Evolutionary conservation across 2,329 filamentous ascomycete genomes (phyloP), one percentile per base, ranked within the genome.

Genomic region (Dothideomycetes sp.): DNA sequence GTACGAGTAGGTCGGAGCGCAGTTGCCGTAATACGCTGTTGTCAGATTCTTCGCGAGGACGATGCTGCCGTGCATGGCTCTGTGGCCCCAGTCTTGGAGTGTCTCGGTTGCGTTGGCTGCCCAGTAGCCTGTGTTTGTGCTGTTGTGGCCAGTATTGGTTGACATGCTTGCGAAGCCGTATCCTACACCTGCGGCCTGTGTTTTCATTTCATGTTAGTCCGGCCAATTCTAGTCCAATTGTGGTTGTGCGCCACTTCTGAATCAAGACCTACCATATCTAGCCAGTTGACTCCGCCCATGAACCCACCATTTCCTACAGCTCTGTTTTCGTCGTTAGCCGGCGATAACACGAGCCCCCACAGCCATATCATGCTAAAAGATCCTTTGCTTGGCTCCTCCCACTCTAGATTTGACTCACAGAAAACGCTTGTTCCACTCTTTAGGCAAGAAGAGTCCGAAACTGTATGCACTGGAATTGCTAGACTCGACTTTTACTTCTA

Each of bases 21-120:
- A 59, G 7, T 51, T 59, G 3, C 57, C 53, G 46, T 77, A 77
- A 55, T 69, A 76, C 1, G 58, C 55, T 22, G 65, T 49, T 2
- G 65, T 60, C 9, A 77, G 52, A 11, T 57, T 40, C 49, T 75
- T 75, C 5, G 66, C 65, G 5, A 67, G 45, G 3, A 61, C 61
- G 3, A 70, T 63, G 0, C 68, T 66, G 5, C 65, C 68, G 47
- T 76, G 72, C 54, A 70, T 55, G 4, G 59, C 56, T 15, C 59
- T 52, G 32, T 56, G 60, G 8, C 53, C 60, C 47, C 52, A 63
- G 38, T 69, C 64, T n/a, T 53, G 55, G 3, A 59, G 37, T 7
- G 47, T 54, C 19, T 60, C 59, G 2, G 59, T 56, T 5, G 59
- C 46, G 4, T 63, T 50, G 35, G 60, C 49, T 1, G 59, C 62